Percentiles rank a stretch among this genome's conserved stretches.
These are phyloP conservation scores for Cruciata laevipes DNA, from an alignment of 257 asterid genomes.

Conservation along the genomic window DNA sequence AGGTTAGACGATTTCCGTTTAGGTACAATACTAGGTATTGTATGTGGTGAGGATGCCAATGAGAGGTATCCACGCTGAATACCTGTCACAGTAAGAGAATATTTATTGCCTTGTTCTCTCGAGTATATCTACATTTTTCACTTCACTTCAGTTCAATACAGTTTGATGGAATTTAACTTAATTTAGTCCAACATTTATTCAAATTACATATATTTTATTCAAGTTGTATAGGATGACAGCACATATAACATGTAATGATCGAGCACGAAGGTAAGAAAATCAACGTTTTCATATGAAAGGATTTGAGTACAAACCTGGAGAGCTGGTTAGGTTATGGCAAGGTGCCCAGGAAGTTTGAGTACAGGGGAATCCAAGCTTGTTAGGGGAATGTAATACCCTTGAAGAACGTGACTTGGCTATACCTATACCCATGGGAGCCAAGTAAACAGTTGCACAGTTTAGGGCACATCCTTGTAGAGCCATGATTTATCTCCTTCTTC, in stretches of 20 bases:
- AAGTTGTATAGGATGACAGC: no score
- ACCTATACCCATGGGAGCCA: slow-evolving; percentile 27
- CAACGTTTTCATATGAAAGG: no score
- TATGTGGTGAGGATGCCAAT: slow-evolving; percentile 41
- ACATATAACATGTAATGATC: no score
- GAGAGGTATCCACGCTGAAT: slow-evolving; percentile 32
- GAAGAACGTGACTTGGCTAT: slow-evolving; percentile 21
- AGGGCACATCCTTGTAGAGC: slow-evolving; percentile 37
- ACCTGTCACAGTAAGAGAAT: slow-evolving; percentile 28
- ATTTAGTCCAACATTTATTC: not conserved
- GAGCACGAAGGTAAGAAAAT: no score
- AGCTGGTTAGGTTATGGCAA: slow-evolving; percentile 13
- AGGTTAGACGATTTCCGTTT: slow-evolving; percentile 15
- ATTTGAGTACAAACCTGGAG: no score
- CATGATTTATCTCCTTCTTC: slow-evolving; percentile 35
- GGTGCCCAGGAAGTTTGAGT: slow-evolving; percentile 20
- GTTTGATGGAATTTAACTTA: no score
- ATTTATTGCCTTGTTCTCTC: no score
- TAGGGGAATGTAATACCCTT: slow-evolving; percentile 12
- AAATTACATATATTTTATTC: not conserved
- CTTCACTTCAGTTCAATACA: no score
- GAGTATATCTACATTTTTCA: no score
- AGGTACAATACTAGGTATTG: slow-evolving; percentile 22
- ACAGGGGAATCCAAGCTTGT: slow-evolving; percentile 19
- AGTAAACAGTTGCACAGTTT: slow-evolving; percentile 30